Evolutionary conservation across 2,329 filamentous ascomycete genomes (phyloP).

Genomic region (Aphanocladium album): DNA sequence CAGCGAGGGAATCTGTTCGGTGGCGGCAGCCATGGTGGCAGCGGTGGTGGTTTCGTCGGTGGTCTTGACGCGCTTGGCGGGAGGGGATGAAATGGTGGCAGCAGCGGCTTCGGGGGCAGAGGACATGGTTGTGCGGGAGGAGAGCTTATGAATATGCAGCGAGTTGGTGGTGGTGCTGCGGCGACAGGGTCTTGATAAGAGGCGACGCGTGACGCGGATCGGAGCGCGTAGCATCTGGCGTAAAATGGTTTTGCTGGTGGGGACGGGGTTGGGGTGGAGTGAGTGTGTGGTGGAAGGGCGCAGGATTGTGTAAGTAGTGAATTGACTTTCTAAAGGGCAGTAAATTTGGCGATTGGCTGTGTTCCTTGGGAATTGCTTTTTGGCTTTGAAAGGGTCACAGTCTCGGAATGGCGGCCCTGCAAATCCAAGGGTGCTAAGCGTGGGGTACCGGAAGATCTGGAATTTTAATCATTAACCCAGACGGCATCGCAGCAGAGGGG

Average conservation of each 20-base stretch:
- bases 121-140: not conserved
- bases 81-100: conserved; percentile 58
- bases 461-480: no score
- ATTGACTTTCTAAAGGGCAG: no score
- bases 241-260: conserved; percentile 1
- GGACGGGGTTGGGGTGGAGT: not conserved
- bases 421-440: no score
- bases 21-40: conserved; percentile 31
- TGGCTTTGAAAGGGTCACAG: no score
- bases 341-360: not conserved
- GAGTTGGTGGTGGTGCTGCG: not conserved
- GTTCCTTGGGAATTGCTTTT: no score
- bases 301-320: no score
- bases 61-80: conserved; percentile 75
- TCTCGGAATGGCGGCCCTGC: no score
- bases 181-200: not conserved
- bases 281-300: no score
- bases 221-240: not conserved
- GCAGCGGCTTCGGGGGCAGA: conserved; percentile 2
- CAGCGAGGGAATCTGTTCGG: conserved; percentile 50
- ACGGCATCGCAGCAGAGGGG: no score
- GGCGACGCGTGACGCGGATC: conserved; percentile 8
- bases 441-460: no score
- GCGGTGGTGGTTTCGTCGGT: conserved; percentile 36
- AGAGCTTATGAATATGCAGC: not conserved